Evolutionary conservation across 139 green algal genomes (phyloP).

Genomic region (Chlamydomonas sphaeroides): DNA sequence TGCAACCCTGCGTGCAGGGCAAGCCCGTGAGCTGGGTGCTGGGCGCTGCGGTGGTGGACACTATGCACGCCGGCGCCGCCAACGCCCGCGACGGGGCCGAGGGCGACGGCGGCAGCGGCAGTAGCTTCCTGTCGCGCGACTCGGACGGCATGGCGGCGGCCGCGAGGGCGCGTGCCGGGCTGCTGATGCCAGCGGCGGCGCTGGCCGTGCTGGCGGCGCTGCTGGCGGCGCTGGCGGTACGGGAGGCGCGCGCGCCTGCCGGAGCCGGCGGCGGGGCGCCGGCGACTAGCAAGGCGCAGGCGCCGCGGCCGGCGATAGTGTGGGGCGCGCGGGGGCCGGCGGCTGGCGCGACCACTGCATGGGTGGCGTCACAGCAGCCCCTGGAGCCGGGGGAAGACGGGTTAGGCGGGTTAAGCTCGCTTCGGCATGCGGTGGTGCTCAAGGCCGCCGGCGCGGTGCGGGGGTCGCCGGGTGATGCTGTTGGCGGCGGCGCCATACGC

Average conservation of each 20-base stretch:
- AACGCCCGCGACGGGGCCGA: neutral
- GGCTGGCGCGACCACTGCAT: no score
- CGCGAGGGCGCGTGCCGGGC: neutral
- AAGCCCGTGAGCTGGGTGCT: constrained; percentile 51
- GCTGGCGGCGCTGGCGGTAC: neutral
- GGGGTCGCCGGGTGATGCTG: no score
- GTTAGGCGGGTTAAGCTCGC: no score
- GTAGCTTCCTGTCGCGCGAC: constrained; percentile 1
- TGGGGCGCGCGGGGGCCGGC: no score
- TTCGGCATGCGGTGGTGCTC: neutral
- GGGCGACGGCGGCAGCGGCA: neutral
- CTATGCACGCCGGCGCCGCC: constrained; percentile 13
- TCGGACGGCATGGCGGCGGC: neutral
- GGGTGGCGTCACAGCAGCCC: no score
- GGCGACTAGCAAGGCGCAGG: no score
- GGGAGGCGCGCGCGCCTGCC: neutral
- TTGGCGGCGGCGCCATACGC: neutral
- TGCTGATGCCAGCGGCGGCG: constrained; percentile 27
- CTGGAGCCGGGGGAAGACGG: no score
- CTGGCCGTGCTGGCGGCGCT: neutral
- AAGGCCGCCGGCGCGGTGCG: neutral
- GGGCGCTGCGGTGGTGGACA: constrained; percentile 48
- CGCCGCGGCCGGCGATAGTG: neutral
- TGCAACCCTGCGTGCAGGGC: neutral
- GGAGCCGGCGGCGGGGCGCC: no score